Conservation (phyloP, 2,329 filamentous ascomycete genomes). For the Podosphaera aphanis region DNA sequence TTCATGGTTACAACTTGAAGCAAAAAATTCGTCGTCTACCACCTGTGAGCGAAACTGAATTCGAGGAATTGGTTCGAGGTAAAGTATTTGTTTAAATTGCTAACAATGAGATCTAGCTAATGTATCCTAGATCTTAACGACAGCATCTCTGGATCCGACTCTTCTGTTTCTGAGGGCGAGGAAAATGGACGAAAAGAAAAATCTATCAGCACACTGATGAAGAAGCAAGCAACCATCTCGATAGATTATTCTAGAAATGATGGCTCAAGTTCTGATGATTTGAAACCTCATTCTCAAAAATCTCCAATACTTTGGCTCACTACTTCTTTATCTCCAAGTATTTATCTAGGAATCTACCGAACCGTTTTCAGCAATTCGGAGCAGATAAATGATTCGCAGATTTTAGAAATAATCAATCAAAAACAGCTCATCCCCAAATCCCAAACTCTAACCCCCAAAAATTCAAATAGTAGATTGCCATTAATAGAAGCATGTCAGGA, state of each 20-base stretch:
- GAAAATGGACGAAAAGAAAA: constrained; percentile 30
- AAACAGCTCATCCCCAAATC: constrained; percentile 52
- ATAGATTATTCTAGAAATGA: constrained; percentile 23
- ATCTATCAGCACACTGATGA: constrained; percentile 43
- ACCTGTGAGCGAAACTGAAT: constrained; percentile 57
- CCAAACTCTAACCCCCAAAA: constrained; percentile 23
- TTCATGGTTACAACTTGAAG: constrained; percentile 87
- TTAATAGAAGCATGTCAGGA: constrained; percentile 35
- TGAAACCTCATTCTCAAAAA: constrained; percentile 34
- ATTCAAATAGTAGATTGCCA: constrained; percentile 32
- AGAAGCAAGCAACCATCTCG: constrained; percentile 45
- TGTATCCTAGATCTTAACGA: constrained; percentile 50
- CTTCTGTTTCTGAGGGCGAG: constrained; percentile 36
- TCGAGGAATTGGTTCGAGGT: constrained; percentile 56
- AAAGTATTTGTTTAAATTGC: background rate
- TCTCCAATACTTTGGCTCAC: constrained; percentile 69
- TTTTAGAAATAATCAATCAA: constrained; percentile 44
- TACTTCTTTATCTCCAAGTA: constrained; percentile 54
- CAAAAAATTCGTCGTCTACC: constrained; percentile 56
- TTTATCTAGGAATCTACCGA: constrained; percentile 66
- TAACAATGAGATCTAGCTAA: constrained; percentile 3
- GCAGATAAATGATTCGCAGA: constrained; percentile 33
- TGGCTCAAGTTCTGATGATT: constrained; percentile 23
- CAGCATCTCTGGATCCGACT: constrained; percentile 69
- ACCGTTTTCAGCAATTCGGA: constrained; percentile 56